Evolutionary conservation across 2,329 filamentous ascomycete species (phyloP), one percentile per base, ranked within the genome.

Genomic region (Alternaria ethzedia): DNA sequence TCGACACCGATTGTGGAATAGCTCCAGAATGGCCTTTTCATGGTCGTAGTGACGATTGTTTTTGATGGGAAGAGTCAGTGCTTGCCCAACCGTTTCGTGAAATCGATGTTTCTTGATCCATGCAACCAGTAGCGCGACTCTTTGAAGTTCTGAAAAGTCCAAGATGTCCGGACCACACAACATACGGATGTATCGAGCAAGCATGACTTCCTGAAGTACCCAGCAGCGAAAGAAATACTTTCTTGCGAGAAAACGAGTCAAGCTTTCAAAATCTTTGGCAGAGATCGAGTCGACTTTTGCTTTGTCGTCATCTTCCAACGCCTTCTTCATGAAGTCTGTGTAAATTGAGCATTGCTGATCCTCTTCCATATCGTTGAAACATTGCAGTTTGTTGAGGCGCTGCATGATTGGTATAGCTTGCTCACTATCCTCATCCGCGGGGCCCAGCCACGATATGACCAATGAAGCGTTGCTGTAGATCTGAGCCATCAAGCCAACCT

Each of bases 371-470:
- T 17, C 25, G 21, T 56, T 17, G 9, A 44, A 43, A 8, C 36
- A 44, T 25, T 4, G 9, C 25, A 56, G 6, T 13, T 28, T 45
- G 13, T 44, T 43, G 11, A 59, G 41, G n/a, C 36, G 25, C 6
- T 17, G 36, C 17, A 59, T 59, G 7, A 59, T 20, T 17, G 57
- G 57, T 23, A 59, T 32, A 17, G 57, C 47, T 20, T 32, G 21
- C 11, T 36, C 20, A 23, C 57, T 59, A 9, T 54, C 49, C 25
- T 54, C 46, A 49, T 59, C 57, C 7, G 47, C 36, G 4, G 59
- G 52, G 17, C 64, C 80, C 20, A 65, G 36, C 59, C 63, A 65
- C 30, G 61, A 54, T 6, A 62, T 28, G 9, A 65, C 63, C 5
- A 36, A 15, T 10, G 32, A 54, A 23, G 59, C 58, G 32, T 30